Evolutionary conservation across 768 basidiomycete genomes (phyloP), one percentile per base, ranked within the genome.

Genomic region (Tricholoma furcatifolium): DNA sequence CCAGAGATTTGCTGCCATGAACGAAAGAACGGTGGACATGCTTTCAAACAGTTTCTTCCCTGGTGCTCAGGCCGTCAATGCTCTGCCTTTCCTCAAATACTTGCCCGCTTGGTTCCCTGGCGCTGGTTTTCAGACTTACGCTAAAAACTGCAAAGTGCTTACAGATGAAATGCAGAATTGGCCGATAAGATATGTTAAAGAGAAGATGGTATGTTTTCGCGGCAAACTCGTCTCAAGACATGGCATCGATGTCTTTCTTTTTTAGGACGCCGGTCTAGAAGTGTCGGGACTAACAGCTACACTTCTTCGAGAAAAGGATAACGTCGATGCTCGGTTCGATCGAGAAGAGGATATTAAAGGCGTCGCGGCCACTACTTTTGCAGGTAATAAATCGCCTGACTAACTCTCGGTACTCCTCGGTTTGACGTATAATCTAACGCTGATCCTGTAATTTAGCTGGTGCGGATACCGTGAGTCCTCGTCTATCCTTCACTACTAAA

Each of bases 71-170:
- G 24, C 62, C 1, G 64, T 69, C 24, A 68, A 72, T 27, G 21
- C 60, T 1, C 58, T 72, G n/a, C 68, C 70, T 10, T 27, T 64
- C 42, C 66, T 76, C 10, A 62, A 66, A 30, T 50, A 70, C 43
- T 23, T 74, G 9, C 75, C 75, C 15, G 51, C 57, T 0, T 76
- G 75, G 75, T 55, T 70, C 31, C 71, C 71, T 11, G 70, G 71
- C 7, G 59, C 62, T 9, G 51, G 52, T 3, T 71, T 70, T 57
- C 52, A 67, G 31, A 36, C 21, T 11, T 42, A 48, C n/a, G 67
- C 64, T 6, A 46, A 36, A 21, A 42, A 47, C 4, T 44, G 45
- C 31, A 53, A 57, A 21, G 50, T 18, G 11, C 34, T 53, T 9
- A 54, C 55, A 5, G 38, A 49, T 4, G 53, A 58, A 43, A 59